Evolutionary conservation across 495 filamentous ascomycete species (phyloP).

Genomic region (Aspergillus ostianus): DNA sequence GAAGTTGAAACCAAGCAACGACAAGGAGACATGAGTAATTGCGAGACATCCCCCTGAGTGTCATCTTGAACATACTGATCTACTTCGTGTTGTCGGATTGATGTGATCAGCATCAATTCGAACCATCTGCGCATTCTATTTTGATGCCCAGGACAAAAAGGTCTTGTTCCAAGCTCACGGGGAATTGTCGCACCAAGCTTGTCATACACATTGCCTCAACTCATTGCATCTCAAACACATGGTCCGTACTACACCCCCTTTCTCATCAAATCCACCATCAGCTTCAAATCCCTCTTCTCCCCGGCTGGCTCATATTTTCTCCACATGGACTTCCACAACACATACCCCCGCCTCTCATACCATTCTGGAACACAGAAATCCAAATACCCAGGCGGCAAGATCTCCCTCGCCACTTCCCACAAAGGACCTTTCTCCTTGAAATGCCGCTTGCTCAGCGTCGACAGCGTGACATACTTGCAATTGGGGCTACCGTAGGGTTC

Average conservation of each 20-base stretch:
- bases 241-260: neutral
- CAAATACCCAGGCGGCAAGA: neutral
- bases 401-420: neutral
- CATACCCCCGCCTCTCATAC: slow-evolving; percentile 23
- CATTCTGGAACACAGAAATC: slow-evolving; percentile 10
- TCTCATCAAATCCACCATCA: slow-evolving; percentile 6
- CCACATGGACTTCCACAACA: slow-evolving; percentile 20
- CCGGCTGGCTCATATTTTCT: neutral
- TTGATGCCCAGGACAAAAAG: no score
- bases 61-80: no score
- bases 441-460: slow-evolving; percentile 15
- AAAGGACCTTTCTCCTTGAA: slow-evolving; percentile 7
- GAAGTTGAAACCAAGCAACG: neutral
- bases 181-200: neutral
- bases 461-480: slow-evolving; percentile 23
- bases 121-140: neutral
- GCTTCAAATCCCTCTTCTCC: neutral
- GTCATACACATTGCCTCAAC: neutral
- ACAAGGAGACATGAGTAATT: no score
- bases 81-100: neutral
- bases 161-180: no score
- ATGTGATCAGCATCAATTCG: neutral
- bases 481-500: slow-evolving; percentile 22
- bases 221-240: neutral
- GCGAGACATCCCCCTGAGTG: no score